Conservation (phyloP, 2,329 filamentous ascomycete species). For the Alternaria novae-zelandiae region DNA sequence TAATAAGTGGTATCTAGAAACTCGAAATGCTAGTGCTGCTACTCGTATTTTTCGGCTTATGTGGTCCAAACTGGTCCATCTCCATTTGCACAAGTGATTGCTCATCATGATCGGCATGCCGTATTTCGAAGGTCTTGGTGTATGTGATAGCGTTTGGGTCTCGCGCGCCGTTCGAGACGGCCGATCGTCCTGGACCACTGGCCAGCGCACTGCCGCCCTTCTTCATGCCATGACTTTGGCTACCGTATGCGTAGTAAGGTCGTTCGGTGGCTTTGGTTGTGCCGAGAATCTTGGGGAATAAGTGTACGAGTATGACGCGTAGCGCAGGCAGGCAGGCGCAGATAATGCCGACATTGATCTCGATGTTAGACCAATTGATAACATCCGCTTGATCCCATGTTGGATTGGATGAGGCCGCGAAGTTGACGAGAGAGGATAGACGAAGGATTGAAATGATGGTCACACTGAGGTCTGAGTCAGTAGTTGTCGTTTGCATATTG, state of each 20-base stretch:
- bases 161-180: neutral
- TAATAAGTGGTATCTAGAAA: slow-evolving; percentile 4
- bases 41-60: slow-evolving; percentile 4
- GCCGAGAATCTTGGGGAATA: slow-evolving; percentile 48
- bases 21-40: slow-evolving; percentile 17
- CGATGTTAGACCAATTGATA: slow-evolving; percentile 52
- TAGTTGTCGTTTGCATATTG: no score
- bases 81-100: slow-evolving; percentile 12
- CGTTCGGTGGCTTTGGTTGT: slow-evolving; percentile 30
- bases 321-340: slow-evolving; percentile 55
- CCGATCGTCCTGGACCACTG: slow-evolving; percentile 4
- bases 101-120: slow-evolving; percentile 18
- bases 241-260: slow-evolving; percentile 20
- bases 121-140: slow-evolving; percentile 22
- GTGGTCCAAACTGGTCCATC: slow-evolving; percentile 3
- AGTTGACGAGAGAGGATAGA: slow-evolving; percentile 52
- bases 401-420: slow-evolving; percentile 51
- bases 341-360: slow-evolving; percentile 54
- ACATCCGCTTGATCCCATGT: slow-evolving; percentile 51
- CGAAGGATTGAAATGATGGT: slow-evolving; percentile 55
- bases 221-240: slow-evolving; percentile 28
- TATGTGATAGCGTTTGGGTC: slow-evolving; percentile 17
- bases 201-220: slow-evolving; percentile 21
- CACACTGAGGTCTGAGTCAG: slow-evolving; percentile 26
- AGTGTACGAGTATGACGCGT: slow-evolving; percentile 47